phyloP scores from a whole-genome alignment of 106 monocot species.

The Agapanthus africanus region DNA sequence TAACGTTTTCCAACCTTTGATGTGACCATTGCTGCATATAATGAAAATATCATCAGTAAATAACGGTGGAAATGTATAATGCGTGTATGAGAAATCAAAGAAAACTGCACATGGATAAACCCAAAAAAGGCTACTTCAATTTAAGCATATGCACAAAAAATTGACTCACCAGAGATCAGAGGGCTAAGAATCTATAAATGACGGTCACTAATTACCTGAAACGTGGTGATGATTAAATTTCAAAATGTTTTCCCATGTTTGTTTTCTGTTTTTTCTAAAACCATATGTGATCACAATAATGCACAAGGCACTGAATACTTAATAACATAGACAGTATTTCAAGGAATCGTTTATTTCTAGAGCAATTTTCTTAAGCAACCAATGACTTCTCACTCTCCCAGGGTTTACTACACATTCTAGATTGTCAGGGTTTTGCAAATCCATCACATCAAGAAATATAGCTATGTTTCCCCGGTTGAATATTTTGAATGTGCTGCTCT shows the following conservation, averaged over 20 bases:
- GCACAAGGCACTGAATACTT: not conserved
- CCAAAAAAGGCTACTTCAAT: too few species aligned
- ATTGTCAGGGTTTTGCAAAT: not conserved
- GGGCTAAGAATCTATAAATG: not conserved
- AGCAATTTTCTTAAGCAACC: not conserved
- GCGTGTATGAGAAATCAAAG: not conserved
- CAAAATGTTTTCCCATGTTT: not conserved
- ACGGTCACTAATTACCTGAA: not conserved
- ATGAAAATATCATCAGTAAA: not conserved
- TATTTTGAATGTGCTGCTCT: not conserved
- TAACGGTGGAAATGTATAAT: not conserved
- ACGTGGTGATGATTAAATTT: not conserved
- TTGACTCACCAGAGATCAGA: not conserved
- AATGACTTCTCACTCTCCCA: not conserved
- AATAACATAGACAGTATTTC: not conserved
- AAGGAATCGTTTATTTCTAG: not conserved
- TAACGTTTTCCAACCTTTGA: slow-evolving; percentile 93
- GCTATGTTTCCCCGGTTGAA: not conserved
- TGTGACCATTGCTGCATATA: slow-evolving; percentile 76
- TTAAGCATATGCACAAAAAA: not conserved
- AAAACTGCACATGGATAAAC: not conserved
- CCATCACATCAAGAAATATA: not conserved
- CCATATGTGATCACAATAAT: not conserved
- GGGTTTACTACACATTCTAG: not conserved
- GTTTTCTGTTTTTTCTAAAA: not conserved